Conservation (phyloP, 805 yeast genomes). For the Ogataea polymorpha region DNA sequence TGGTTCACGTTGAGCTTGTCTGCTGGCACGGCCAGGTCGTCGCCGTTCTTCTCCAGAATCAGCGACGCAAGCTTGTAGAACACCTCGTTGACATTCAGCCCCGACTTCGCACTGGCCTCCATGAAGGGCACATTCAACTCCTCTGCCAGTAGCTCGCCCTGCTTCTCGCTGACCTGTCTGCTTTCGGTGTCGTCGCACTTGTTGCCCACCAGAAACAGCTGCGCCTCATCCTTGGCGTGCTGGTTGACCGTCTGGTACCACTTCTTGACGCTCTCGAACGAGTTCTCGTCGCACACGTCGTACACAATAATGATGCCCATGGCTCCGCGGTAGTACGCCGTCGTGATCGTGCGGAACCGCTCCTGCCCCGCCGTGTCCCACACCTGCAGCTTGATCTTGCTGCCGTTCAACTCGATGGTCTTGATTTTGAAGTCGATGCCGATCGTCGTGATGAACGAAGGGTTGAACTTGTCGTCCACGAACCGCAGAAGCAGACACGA, state of each 20-base stretch:
- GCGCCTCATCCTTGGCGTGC: constrained; percentile 96
- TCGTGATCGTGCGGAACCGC: constrained; percentile 88
- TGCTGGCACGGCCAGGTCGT: constrained; percentile 32
- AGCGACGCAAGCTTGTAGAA: constrained; percentile 85
- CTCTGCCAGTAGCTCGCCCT: constrained; percentile 84
- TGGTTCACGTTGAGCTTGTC: constrained; percentile 29
- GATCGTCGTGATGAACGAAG: constrained; percentile 93
- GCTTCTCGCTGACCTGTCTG: constrained; percentile 84
- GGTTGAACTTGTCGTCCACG: constrained; percentile 95
- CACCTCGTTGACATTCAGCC: constrained; percentile 86
- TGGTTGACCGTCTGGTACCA: constrained; percentile 97
- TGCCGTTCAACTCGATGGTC: constrained; percentile 90
- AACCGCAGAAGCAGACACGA: constrained; percentile 88
- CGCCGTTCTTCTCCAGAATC: constrained; percentile 74
- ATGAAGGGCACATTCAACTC: constrained; percentile 87
- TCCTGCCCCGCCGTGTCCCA: constrained; percentile 99
- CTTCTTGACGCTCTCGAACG: constrained; percentile 87
- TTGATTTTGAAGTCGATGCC: constrained; percentile 98
- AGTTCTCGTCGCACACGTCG: constrained; percentile 84
- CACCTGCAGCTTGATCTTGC: constrained; percentile 88
- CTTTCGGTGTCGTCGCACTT: constrained; percentile 88
- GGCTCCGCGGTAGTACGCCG: constrained; percentile 90
- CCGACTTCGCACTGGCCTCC: constrained; percentile 95
- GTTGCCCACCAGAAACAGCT: constrained; percentile 90
- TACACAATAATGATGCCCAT: constrained; percentile 83